Evolutionary conservation across 2,329 filamentous ascomycete genomes (phyloP).

Genomic region (Metarhizium humberi): DNA sequence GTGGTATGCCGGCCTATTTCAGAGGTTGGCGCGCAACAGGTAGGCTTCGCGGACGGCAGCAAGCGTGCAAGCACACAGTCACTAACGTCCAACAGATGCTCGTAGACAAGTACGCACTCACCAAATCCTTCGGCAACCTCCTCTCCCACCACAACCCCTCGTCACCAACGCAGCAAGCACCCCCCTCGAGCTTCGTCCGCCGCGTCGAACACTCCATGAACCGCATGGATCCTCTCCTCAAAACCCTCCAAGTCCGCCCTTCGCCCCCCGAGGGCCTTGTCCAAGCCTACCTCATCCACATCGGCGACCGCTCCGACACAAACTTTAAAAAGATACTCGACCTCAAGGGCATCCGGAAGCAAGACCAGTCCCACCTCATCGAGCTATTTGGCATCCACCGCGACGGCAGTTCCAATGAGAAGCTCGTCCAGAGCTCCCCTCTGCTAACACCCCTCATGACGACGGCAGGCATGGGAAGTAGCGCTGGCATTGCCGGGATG

Average conservation of each 20-base stretch:
- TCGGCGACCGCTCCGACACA: slow-evolving; percentile 82
- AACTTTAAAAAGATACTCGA: slow-evolving; percentile 97
- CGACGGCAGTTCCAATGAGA: slow-evolving; percentile 63
- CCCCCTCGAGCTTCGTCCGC: slow-evolving; percentile 62
- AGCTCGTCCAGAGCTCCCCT: slow-evolving; percentile 60
- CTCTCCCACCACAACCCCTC: slow-evolving; percentile 51
- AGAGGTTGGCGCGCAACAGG: slow-evolving; percentile 88
- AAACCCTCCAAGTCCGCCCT: slow-evolving; percentile 89
- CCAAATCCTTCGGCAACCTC: slow-evolving; percentile 66
- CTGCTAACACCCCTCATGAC: slow-evolving; percentile 59
- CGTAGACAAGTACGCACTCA: slow-evolving; percentile 85
- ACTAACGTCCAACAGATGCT: slow-evolving; percentile 57
- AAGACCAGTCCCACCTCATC: slow-evolving; percentile 71
- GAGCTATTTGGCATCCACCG: slow-evolving; percentile 78
- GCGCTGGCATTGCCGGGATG: slow-evolving; percentile 28
- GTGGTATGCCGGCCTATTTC: slow-evolving; percentile 85
- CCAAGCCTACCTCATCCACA: slow-evolving; percentile 95
- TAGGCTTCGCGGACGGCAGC: slow-evolving; percentile 23
- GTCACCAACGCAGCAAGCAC: slow-evolving; percentile 28
- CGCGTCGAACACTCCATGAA: slow-evolving; percentile 77
- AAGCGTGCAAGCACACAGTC: neutral
- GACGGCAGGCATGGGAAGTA: slow-evolving; percentile 19
- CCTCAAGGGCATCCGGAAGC: slow-evolving; percentile 81
- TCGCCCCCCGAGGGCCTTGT: slow-evolving; percentile 89
- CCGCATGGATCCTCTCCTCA: slow-evolving; percentile 84